Percentiles rank a stretch among this genome's conserved stretches.
These are phyloP conservation scores for Globisporangium irregulare DNA, from an alignment of 352 stramenopile genomes.

Conservation along the genomic window DNA sequence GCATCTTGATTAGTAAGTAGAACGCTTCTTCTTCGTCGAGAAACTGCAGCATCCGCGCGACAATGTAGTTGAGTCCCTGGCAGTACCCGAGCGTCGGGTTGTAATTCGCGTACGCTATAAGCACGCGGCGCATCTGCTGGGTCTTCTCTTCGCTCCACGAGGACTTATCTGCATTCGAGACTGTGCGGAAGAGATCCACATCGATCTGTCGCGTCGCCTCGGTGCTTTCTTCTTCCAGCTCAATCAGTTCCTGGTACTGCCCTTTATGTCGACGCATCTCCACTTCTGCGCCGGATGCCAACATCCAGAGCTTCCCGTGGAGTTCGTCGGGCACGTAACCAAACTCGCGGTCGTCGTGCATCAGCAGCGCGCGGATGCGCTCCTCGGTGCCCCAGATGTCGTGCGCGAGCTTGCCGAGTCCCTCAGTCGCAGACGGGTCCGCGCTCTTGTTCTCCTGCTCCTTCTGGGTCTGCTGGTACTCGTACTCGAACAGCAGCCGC, in stretches of 20 bases:
- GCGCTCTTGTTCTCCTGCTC: constrained; percentile 32
- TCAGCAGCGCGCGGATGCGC: constrained; percentile 62
- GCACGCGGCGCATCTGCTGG: constrained; percentile 67
- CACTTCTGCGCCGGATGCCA: constrained; percentile 62
- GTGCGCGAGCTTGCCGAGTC: constrained; percentile 61
- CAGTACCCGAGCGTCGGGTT: constrained; percentile 85
- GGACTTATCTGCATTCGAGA: constrained; percentile 57
- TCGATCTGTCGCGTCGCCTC: constrained; percentile 84
- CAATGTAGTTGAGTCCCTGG: constrained; percentile 89
- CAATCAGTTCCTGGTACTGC: constrained; percentile 50
- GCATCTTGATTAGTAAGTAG: constrained; percentile 79
- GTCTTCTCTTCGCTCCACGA: constrained; percentile 68
- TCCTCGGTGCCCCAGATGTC: constrained; percentile 83
- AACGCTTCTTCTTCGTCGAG: constrained; percentile 77
- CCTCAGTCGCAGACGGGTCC: constrained; percentile 36
- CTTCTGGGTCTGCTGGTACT: constrained; percentile 58
- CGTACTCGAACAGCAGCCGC: constrained; percentile 60
- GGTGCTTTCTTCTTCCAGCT: constrained; percentile 49
- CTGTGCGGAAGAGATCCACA: constrained; percentile 76
- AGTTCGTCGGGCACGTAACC: constrained; percentile 56
- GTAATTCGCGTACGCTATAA: constrained; percentile 83
- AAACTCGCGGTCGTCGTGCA: constrained; percentile 57
- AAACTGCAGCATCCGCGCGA: constrained; percentile 63
- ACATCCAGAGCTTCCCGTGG: constrained; percentile 80
- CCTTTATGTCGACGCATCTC: constrained; percentile 65